Percentiles rank a stretch among this genome's conserved stretches.
phyloP scores from a whole-genome alignment of 139 green algal genomes.

The Penium margaritaceum region DNA sequence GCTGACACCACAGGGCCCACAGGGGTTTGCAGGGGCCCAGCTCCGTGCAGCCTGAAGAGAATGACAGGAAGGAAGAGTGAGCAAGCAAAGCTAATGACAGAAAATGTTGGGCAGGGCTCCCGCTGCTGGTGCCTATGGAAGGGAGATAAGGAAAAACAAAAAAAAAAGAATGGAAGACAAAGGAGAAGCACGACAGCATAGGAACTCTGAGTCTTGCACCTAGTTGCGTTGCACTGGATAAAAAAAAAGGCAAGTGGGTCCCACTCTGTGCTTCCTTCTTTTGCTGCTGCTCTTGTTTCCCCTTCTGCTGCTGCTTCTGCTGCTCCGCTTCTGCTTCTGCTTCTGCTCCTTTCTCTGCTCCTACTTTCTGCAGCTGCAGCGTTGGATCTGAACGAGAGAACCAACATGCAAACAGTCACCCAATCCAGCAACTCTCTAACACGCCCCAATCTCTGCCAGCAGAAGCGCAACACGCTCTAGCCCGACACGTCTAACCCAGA shows the following conservation, averaged over 20 bases:
- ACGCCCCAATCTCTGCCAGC: neutral
- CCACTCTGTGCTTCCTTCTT: too few species aligned
- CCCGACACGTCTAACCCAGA: too few species aligned
- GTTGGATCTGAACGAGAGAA: too few species aligned
- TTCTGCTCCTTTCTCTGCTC: too few species aligned
- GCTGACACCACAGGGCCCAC: neutral
- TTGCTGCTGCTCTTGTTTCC: too few species aligned
- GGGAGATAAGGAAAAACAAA: neutral
- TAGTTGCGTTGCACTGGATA: too few species aligned
- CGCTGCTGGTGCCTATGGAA: too few species aligned
- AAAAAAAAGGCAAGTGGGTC: too few species aligned
- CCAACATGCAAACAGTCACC: neutral
- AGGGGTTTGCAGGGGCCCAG: neutral
- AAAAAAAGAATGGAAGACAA: conserved; percentile 3
- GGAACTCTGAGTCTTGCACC: neutral
- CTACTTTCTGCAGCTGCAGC: too few species aligned
- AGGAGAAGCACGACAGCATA: neutral
- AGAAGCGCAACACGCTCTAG: too few species aligned
- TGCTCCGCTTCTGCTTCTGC: too few species aligned
- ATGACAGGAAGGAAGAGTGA: neutral
- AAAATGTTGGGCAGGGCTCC: neutral
- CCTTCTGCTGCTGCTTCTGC: too few species aligned
- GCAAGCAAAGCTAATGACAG: neutral
- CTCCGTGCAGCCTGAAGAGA: neutral
- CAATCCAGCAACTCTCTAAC: neutral